Evolutionary conservation across 306 rosid species (phyloP), one percentile per base, ranked within the genome.

Genomic region (Acmispon strigosus): DNA sequence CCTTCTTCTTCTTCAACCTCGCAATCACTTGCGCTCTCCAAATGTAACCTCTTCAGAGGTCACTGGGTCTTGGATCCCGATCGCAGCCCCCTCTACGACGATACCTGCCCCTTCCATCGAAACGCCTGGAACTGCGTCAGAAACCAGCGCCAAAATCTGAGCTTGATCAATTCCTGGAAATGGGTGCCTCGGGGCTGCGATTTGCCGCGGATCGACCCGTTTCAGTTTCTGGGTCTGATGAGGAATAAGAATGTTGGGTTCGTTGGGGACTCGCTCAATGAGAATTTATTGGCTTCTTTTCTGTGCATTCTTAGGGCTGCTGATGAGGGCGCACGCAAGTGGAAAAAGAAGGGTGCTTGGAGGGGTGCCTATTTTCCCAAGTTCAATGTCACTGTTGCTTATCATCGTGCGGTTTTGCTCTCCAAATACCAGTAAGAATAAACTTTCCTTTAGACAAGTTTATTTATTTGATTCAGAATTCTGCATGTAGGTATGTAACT

Each of bases 321-420:
- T 55, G 97, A 93, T 80, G 24, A 16, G 76, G 89, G 86, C 13
- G 96, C 90, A 8, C 81, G 78, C 73, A 90, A 75, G 79, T 93
- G 97, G 98, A 93, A 93, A 82, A 87, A 76, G 81, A 93, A 83
- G 41, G 96, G 96, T 36, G 94, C 90, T 84, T 93, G 90, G 98
- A 93, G 82, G 43, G 96, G 98, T 47, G 96, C 92, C 50, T 87
- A 88, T 84, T 93, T 93, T 62, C 97, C 98, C 5, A 88, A 69
- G 60, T 88, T 82, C 52, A 93, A 90, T 77, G 90, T 88, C 14
- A 93, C 94, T 0, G 89, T 93, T 10, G 89, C 79, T 14, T 93
- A 93, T 78, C 97, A 90, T 76, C 97, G 98, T 12, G 92, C 97
- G 0, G 98, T 93, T 62, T 80, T 93, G 82, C 94, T 90, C 42